Evolutionary conservation across 768 basidiomycete species (phyloP), one percentile per base, ranked within the genome.

Genomic region (Strobilomyces confusus): DNA sequence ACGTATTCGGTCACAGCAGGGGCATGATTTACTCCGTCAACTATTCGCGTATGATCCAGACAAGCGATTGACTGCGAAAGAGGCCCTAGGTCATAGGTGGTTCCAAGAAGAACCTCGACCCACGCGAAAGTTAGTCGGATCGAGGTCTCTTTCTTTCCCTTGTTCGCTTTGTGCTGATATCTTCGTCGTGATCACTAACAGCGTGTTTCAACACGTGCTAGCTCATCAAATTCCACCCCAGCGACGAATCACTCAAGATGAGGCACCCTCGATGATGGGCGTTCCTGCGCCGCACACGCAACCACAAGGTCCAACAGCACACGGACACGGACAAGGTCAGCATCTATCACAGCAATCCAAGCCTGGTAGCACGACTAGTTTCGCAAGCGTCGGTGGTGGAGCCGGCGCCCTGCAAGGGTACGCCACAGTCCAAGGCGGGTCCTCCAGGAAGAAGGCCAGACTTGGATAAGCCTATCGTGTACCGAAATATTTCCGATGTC

Each of bases 41-140:
- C 77, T 98, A 34, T 95, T 99, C 67, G 80, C 81, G 11, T 98
- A 94, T 72, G 92, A 98, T 69, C 95, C 95, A 1, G 88, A 89
- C 61, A 82, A 78, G 56, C 78, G 97, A 30, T 79, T 98, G 38
- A 93, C 86, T 0, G 92, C 94, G 1, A 78, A 80, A 58, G 83
- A 90, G 55, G 89, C 92, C 0, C 74, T 99, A 1, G 76, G 75
- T 19, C 95, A 98, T 68, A 80, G 80, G 58, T 99, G 95, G 93
- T 99, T 98, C n/a, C n/a, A n/a, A n/a, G n/a, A n/a, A n/a, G n/a
- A n/a, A n/a, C n/a, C n/a, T n/a, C n/a, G n/a, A n/a, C n/a, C n/a
- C 3, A 89, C 87, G 17, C 77, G 77, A 67, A 93, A 95, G 95
- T 97, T 58, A 59, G 89, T 76, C 17, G 12, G 19, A 51, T 19